Evolutionary conservation across 495 filamentous ascomycete genomes (phyloP).

Genomic region (Geoglossum glabrum): DNA sequence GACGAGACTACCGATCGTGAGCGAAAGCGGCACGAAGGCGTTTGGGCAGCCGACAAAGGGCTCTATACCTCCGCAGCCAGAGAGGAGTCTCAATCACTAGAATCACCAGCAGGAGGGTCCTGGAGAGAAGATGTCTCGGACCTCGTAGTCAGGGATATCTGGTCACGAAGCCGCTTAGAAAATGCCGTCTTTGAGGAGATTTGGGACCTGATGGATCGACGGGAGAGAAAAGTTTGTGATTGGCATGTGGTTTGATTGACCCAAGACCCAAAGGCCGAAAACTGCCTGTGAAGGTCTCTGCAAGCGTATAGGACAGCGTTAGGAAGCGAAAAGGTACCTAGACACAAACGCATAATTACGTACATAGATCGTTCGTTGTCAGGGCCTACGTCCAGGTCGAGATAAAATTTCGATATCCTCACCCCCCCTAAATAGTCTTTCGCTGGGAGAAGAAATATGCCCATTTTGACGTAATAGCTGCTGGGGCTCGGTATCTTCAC

Average conservation of each 20-base stretch:
- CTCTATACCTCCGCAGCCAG: slow-evolving; percentile 17
- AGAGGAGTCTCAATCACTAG: slow-evolving; percentile 1
- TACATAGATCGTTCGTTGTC: too few species aligned
- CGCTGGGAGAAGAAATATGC: too few species aligned
- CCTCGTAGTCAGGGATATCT: slow-evolving; percentile 70
- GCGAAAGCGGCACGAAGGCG: slow-evolving; percentile 80
- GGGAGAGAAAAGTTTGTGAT: slow-evolving; percentile 75
- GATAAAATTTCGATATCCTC: too few species aligned
- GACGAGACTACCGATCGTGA: slow-evolving; percentile 57
- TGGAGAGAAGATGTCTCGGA: slow-evolving; percentile 42
- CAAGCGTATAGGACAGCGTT: slow-evolving; percentile 78
- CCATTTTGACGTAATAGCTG: too few species aligned
- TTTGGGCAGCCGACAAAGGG: slow-evolving; percentile 87
- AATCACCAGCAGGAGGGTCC: slow-evolving; percentile 4
- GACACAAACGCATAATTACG: too few species aligned
- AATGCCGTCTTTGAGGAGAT: slow-evolving; percentile 50
- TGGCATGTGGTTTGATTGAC: slow-evolving; percentile 88
- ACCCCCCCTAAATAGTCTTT: too few species aligned
- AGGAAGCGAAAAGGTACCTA: slow-evolving; percentile 34
- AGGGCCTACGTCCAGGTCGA: too few species aligned
- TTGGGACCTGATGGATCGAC: slow-evolving; percentile 65
- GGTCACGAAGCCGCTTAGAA: slow-evolving; percentile 55
- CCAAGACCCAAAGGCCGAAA: slow-evolving; percentile 76
- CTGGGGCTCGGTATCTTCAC: too few species aligned
- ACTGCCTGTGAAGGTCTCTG: slow-evolving; percentile 53